phyloP scores from a whole-genome alignment of 140 eudicot genomes.

The Oenanthe javanica region DNA sequence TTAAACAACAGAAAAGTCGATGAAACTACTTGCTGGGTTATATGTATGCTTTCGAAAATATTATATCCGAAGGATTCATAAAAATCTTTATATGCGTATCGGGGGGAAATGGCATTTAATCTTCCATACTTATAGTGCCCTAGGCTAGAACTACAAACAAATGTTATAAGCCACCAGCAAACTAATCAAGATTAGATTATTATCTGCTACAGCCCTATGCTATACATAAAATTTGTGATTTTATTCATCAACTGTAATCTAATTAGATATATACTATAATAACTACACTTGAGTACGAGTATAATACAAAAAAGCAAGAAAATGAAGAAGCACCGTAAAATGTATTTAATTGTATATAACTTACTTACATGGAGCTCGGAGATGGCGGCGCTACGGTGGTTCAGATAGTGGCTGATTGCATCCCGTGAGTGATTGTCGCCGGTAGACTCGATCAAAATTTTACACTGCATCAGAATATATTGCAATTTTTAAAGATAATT shows the following conservation, averaged over 20 bases:
- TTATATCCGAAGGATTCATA: not conserved
- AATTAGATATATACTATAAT: not conserved
- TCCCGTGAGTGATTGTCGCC: not conserved
- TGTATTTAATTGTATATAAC: not conserved
- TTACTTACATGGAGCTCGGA: not conserved
- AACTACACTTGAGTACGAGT: not conserved
- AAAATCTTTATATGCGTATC: not conserved
- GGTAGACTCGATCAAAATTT: not conserved
- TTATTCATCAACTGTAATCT: not conserved
- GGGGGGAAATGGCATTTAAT: too few species aligned
- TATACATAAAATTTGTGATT: not conserved
- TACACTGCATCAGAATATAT: too few species aligned
- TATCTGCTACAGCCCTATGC: not conserved
- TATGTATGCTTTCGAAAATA: not conserved
- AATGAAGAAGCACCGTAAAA: not conserved
- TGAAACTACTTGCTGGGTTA: not conserved
- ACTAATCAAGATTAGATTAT: not conserved
- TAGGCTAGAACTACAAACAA: too few species aligned
- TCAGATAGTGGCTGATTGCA: not conserved
- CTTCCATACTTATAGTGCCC: too few species aligned
- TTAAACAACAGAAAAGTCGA: not conserved
- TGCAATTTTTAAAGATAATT: too few species aligned
- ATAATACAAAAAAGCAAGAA: not conserved
- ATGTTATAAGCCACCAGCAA: not conserved
- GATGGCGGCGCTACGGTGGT: not conserved